Evolutionary conservation across 805 yeast species (phyloP).

Genomic region (Metschnikowia arizonensis): DNA sequence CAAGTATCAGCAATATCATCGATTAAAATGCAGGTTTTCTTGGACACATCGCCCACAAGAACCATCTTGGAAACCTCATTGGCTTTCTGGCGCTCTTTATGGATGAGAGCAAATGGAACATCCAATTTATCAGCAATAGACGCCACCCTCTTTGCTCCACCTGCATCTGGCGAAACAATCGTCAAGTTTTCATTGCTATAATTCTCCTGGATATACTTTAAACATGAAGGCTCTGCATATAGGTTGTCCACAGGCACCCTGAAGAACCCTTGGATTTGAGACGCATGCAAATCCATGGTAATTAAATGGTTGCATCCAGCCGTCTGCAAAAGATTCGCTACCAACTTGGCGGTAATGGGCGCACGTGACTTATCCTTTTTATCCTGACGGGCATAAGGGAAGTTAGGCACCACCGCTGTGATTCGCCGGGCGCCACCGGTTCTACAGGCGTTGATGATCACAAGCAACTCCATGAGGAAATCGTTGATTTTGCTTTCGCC

Average conservation of each 20-base stretch:
- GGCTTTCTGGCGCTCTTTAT: constrained; percentile 92
- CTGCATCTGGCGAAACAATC: constrained; percentile 96
- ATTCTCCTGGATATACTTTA: constrained; percentile 71
- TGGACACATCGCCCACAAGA: constrained; percentile 87
- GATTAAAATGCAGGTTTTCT: constrained; percentile 77
- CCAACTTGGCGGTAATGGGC: constrained; percentile 90
- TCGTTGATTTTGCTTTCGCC: constrained; percentile 77
- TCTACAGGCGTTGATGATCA: constrained; percentile 90
- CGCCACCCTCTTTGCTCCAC: constrained; percentile 97
- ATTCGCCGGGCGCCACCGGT: constrained; percentile 94
- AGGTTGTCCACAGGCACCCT: constrained; percentile 92
- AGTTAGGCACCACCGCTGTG: constrained; percentile 92
- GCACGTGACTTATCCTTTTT: constrained; percentile 95
- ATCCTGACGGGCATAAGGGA: constrained; percentile 97
- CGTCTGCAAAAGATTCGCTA: constrained; percentile 86
- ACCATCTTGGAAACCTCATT: constrained; percentile 95
- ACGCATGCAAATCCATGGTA: constrained; percentile 95
- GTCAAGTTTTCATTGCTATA: constrained; percentile 52
- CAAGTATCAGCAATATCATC: constrained; percentile 99
- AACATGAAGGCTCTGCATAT: constrained; percentile 90
- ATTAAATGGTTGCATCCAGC: constrained; percentile 96
- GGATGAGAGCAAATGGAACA: constrained; percentile 90
- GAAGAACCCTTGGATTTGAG: constrained; percentile 97
- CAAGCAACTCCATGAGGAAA: constrained; percentile 77
- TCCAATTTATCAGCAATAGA: constrained; percentile 89